Base-by-base conservation (phyloP, 2,329 filamentous ascomycete genomes). In the Stachybotrys elegans region DNA sequence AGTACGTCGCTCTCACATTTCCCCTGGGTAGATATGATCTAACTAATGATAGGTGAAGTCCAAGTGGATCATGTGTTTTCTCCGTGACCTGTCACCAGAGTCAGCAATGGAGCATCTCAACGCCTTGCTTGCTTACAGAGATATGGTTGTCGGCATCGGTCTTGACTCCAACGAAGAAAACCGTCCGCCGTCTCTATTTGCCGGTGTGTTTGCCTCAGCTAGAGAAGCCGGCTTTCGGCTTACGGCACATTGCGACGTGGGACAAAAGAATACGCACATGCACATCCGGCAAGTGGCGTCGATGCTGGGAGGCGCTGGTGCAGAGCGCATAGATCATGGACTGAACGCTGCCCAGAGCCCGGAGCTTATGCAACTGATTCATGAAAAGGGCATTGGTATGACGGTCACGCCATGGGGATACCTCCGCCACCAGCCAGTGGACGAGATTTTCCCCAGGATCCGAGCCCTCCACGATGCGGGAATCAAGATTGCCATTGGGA, bases 271-370 rank as follows among this genome's bases (percentile, higher is more conserved):
- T 43, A 67, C 68, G 0, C 59, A 64, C 6, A 63, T 61, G 9
- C 68, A 76, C 40, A 83, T 91, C 48, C 63, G 66, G 5, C 71
- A 72, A 22, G 36, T 39, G 19, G 36, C 36, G 20, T 39, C 36
- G 22, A 81, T 84, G 1, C 65, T 89, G 14, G 78, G 84, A 47
- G 56, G 69, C 13, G 70, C 86, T 20, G 68, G 72, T 9, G 77
- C 79, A 17, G 69, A 76, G 59, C 76, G 86, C 21, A 85, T 90
- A 50, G 86, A 90, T 57, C 85, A 91, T 56, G 86, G 86, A 1
- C 79, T 88, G 41, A 75, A 79, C 11, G 70, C 86, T 4, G 69
- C 76, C 3, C 72, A 84, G 31, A 78, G 86, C 47, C 58, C 69
- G 0, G 67, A 61, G 17, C 66, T 89, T n/a, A 65, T 88, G 57